Base-by-base conservation (phyloP, 495 filamentous ascomycete genomes). In the Staphylotrichum longicolle region DNA sequence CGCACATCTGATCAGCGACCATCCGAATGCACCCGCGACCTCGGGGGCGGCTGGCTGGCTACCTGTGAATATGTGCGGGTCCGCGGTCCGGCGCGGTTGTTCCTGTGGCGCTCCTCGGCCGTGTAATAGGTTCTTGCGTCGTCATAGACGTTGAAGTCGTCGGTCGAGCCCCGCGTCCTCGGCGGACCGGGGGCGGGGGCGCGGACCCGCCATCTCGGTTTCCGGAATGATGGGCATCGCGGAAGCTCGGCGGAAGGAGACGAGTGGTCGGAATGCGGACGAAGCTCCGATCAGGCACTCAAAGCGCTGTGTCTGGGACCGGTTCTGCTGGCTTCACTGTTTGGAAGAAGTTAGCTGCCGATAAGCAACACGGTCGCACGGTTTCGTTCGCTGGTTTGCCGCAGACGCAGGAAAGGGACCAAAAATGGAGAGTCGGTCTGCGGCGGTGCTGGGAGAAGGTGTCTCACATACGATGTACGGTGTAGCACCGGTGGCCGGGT, bases 91-190 rank as follows among this genome's bases (percentile, higher is more conserved):
- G 69, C 72, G 14, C 77, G 70, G 49, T 62, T 60, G 63, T 75
- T 71, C 35, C 60, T 61, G 48, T 82, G 79, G 46, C 79, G 76
- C 40, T 77, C 75, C 14, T 79, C 78, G 46, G 78, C 70, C 53
- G 75, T 69, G 52, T 82, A 82, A 65, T 82, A 82, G 37, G 77
- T 80, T 61, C 65, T 74, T 9, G 79, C 79, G 68, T 80, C 77
- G 59, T 80, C 78, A 59, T 68, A 80, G 32, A 80, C 72, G 30
- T 68, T 70, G 47, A 68, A 57, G 33, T 81, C 79, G 44, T 77
- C 70, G 55, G 63, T 51, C 0, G 70, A 71, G 14, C 68, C 70
- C 40, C 67, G 66, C 40, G 42, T 51, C 47, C 42, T 48, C 7
- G 54, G 48, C 27, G 20, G 30, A 10, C 35, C 45, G 4, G 52